phyloP scores from a whole-genome alignment of 352 stramenopile genomes.

The Phytophthora syringae region DNA sequence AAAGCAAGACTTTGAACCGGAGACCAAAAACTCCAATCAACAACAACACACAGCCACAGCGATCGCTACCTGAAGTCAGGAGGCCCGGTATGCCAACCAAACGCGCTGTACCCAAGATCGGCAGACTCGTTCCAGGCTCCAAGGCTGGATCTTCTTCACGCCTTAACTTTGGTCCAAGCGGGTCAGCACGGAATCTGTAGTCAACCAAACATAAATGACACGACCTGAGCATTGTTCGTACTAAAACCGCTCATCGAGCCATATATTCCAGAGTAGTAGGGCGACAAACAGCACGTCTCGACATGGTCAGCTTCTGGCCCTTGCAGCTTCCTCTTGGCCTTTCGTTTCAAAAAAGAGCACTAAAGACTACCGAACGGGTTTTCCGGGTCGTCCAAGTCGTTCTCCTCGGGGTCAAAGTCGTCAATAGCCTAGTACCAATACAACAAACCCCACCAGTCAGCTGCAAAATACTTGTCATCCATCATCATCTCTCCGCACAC shows the following conservation, averaged over 20 bases:
- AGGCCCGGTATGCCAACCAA: slow-evolving; percentile 27
- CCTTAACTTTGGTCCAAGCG: slow-evolving; percentile 14
- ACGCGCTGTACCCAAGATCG: slow-evolving; percentile 58
- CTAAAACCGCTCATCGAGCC: slow-evolving; percentile 17
- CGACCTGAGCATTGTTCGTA: background rate
- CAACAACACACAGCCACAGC: slow-evolving; percentile 29
- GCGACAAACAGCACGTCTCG: background rate
- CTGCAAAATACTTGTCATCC: background rate
- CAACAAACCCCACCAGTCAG: slow-evolving; percentile 3
- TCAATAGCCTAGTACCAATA: slow-evolving; percentile 31
- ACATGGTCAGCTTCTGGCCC: slow-evolving; percentile 4
- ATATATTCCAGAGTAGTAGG: slow-evolving; percentile 28
- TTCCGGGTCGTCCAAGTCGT: slow-evolving; percentile 31
- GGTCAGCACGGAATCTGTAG: slow-evolving; percentile 30
- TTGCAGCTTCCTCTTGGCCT: background rate
- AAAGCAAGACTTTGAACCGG: slow-evolving; percentile 46
- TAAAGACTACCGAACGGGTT: slow-evolving; percentile 33
- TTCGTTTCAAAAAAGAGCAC: slow-evolving; percentile 14
- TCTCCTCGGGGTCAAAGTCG: slow-evolving; percentile 33
- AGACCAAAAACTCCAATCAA: slow-evolving; percentile 34
- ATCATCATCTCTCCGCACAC: slow-evolving; percentile 25
- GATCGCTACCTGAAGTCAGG: slow-evolving; percentile 30
- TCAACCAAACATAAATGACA: slow-evolving; percentile 4
- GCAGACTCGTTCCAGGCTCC: slow-evolving; percentile 61
- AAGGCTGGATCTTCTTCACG: slow-evolving; percentile 31